phyloP scores from a whole-genome alignment of 148 eudicot genomes.

The Rhododendron ovatum region DNA sequence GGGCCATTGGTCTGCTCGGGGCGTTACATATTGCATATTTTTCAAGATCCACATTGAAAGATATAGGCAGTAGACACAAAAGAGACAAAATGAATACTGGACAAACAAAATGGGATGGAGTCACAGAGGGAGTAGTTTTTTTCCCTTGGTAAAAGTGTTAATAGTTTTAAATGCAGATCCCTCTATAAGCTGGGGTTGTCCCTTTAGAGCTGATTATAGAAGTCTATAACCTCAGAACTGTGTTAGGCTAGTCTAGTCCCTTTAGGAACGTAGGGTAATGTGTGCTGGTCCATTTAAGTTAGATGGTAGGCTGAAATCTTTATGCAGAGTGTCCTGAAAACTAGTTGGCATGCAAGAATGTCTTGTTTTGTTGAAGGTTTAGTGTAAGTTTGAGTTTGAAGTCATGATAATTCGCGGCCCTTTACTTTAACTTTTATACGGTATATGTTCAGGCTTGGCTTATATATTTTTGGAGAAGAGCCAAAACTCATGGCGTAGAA shows the following conservation, averaged over 20 bases:
- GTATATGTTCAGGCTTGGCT: constrained; percentile 23
- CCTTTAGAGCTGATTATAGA: not conserved
- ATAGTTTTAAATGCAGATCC: not conserved
- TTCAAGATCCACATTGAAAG: too few species aligned
- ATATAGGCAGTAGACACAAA: too few species aligned
- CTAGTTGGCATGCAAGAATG: not conserved
- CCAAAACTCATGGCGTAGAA: constrained; percentile 24
- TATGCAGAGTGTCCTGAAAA: not conserved
- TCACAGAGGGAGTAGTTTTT: too few species aligned
- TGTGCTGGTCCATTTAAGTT: not conserved
- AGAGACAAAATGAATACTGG: too few species aligned
- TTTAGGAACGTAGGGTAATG: not conserved
- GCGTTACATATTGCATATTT: too few species aligned
- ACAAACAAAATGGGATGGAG: too few species aligned
- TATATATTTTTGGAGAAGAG: constrained; percentile 25
- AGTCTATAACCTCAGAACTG: not conserved
- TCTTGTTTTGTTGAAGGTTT: not conserved
- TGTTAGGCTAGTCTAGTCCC: not conserved
- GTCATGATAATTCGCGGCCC: not conserved
- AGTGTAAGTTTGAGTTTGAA: not conserved
- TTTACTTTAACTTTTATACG: not conserved
- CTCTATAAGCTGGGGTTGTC: not conserved
- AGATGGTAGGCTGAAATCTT: not conserved
- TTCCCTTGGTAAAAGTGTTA: not conserved
- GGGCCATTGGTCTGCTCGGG: too few species aligned